A percentile compares a stretch with the other conserved stretches of the same genome.
These are phyloP conservation scores for Sclerotinia sclerotiorum DNA, from an alignment of 2,329 filamentous ascomycete genomes.

Conservation along the genomic window DNA sequence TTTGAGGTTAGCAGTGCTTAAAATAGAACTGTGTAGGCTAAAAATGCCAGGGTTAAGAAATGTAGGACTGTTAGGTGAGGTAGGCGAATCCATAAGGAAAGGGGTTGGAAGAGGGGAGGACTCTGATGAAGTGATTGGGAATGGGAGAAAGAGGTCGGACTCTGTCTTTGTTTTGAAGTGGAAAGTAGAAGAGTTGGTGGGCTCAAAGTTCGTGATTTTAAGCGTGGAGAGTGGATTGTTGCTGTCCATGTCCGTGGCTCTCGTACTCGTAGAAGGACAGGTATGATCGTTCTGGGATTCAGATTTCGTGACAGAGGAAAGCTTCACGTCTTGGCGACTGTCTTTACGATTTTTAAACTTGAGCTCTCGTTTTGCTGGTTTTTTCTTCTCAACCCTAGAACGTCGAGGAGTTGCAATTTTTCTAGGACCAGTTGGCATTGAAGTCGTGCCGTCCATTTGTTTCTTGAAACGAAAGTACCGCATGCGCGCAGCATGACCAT, in stretches of 20 bases:
- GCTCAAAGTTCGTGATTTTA: background rate
- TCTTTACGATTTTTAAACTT: constrained; percentile 13
- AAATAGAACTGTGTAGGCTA: background rate
- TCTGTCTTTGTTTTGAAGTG: constrained; percentile 9
- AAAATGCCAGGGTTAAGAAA: constrained; percentile 4
- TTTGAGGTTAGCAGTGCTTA: background rate
- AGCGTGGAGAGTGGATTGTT: background rate
- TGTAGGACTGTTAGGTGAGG: background rate
- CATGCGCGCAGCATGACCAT: constrained; percentile 58
- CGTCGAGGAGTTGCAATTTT: constrained; percentile 25
- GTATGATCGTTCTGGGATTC: background rate
- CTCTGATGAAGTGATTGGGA: background rate
- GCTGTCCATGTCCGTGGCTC: background rate
- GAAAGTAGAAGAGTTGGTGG: background rate
- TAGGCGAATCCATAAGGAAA: background rate
- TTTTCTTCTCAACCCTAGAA: constrained; percentile 33
- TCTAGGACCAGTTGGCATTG: constrained; percentile 26
- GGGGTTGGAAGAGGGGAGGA: background rate
- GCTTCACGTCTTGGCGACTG: background rate
- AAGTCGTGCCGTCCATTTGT: constrained; percentile 50
- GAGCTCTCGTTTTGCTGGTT: background rate
- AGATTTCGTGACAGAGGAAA: background rate
- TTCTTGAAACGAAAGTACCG: constrained; percentile 54
- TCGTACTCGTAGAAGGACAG: background rate
- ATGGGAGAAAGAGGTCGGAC: background rate